Evolutionary conservation across 1,139 yeast genomes (phyloP).

Genomic region (Candida smagusa): DNA sequence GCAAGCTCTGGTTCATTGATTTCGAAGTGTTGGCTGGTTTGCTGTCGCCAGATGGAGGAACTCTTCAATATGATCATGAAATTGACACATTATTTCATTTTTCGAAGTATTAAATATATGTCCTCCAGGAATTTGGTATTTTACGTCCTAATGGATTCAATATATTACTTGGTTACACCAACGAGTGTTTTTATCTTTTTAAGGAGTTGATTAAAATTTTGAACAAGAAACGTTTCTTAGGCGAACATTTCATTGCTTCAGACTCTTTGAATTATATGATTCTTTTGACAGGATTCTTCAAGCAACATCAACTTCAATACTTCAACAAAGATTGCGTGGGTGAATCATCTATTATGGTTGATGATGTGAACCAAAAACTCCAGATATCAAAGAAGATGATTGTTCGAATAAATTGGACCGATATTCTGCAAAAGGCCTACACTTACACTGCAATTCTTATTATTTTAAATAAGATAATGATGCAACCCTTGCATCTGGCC

Average conservation of each 20-base stretch:
- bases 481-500: slow-evolving; percentile 30
- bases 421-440: slow-evolving; percentile 37
- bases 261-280: slow-evolving; percentile 25
- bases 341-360: slow-evolving; percentile 9
- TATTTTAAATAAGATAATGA: slow-evolving; percentile 31
- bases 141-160: slow-evolving; percentile 53
- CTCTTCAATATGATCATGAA: slow-evolving; percentile 51
- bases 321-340: slow-evolving; percentile 22
- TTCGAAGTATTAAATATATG: slow-evolving; percentile 42
- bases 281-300: slow-evolving; percentile 31
- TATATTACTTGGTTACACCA: slow-evolving; percentile 59
- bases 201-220: slow-evolving; percentile 55
- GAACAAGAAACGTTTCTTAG: slow-evolving; percentile 35
- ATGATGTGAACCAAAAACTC: slow-evolving; percentile 21
- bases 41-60: slow-evolving; percentile 65
- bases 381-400: slow-evolving; percentile 5
- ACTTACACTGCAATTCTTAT: slow-evolving; percentile 33
- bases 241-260: slow-evolving; percentile 6
- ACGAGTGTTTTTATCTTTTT: slow-evolving; percentile 47
- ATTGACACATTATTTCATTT: slow-evolving; percentile 47
- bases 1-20: slow-evolving; percentile 66
- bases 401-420: slow-evolving; percentile 39
- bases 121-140: slow-evolving; percentile 36
- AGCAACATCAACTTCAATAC: slow-evolving; percentile 23
- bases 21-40: slow-evolving; percentile 70